These are phyloP conservation scores for Podospora sp. DNA, from an alignment of 495 filamentous ascomycete species.

Conservation along the genomic window DNA sequence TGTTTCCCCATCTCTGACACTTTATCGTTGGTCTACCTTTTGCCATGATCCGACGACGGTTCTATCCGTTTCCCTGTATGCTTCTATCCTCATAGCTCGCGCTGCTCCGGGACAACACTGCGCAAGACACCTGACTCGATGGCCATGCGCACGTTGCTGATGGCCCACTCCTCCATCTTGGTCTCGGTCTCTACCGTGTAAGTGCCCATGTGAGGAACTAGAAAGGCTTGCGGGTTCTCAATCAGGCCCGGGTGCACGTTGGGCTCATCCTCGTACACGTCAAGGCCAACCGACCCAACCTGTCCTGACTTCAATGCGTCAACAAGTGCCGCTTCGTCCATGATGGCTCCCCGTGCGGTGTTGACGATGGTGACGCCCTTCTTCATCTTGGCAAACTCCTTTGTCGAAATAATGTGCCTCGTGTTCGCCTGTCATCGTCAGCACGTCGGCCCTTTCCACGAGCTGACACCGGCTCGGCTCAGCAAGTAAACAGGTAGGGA, in stretches of 20 bases:
- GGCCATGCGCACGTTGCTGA: slow-evolving; percentile 67
- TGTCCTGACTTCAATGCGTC: slow-evolving; percentile 68
- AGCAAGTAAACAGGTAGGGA: slow-evolving; percentile 7
- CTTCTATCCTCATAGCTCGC: slow-evolving; percentile 31
- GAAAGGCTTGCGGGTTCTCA: slow-evolving; percentile 67
- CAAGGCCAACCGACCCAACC: slow-evolving; percentile 68
- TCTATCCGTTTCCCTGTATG: neutral
- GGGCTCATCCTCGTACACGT: slow-evolving; percentile 83
- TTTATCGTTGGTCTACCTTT: neutral
- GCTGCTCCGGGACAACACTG: slow-evolving; percentile 74
- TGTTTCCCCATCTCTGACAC: neutral
- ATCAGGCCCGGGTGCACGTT: slow-evolving; percentile 70
- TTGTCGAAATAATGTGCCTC: slow-evolving; percentile 64
- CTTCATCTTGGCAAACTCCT: slow-evolving; percentile 71
- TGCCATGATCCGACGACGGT: no score
- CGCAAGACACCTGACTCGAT: slow-evolving; percentile 65
- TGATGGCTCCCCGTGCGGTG: slow-evolving; percentile 69
- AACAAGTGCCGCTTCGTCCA: slow-evolving; percentile 74
- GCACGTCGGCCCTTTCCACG: neutral
- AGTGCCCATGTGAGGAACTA: slow-evolving; percentile 83
- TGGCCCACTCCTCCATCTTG: slow-evolving; percentile 76
- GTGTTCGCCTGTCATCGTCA: slow-evolving; percentile 56
- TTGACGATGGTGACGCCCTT: slow-evolving; percentile 71
- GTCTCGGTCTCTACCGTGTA: slow-evolving; percentile 62
- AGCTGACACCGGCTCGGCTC: no score